Percentiles rank a stretch among this genome's conserved stretches.
Conservation (phyloP, 345 rosid genomes). For the Aquilaria yunnanensis region DNA sequence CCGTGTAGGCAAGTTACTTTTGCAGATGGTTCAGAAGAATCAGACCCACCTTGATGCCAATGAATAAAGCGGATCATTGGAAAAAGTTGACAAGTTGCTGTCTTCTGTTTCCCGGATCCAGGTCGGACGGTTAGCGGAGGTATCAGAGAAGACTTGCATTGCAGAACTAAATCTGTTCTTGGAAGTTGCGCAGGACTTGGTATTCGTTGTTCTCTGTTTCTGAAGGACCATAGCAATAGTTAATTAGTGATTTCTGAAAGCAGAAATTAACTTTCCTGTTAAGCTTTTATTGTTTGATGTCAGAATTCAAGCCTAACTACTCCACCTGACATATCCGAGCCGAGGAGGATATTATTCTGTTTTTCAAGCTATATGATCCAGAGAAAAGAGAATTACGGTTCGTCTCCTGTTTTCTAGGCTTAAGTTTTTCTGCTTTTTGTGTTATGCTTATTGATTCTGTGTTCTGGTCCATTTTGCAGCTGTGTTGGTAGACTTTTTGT, state of each 20-base stretch:
- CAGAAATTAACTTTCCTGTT: not conserved
- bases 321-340: constrained; percentile 50
- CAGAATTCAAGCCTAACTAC: constrained; percentile 70
- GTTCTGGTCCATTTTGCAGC: constrained; percentile 30
- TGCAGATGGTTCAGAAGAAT: not conserved
- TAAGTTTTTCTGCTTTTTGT: not conserved
- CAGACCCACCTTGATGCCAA: too few species aligned
- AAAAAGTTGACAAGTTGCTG: constrained; percentile 1
- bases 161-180: constrained; percentile 83
- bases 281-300: constrained; percentile 3
- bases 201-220: constrained; percentile 22
- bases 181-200: constrained; percentile 83
- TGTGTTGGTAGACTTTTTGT: constrained; percentile 82
- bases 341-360: constrained; percentile 74
- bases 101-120: constrained; percentile 16
- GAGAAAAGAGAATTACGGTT: constrained; percentile 77
- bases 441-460: constrained; percentile 13
- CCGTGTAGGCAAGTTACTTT: not conserved
- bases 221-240: not conserved
- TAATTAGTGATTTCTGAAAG: not conserved
- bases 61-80: too few species aligned
- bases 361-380: constrained; percentile 90
- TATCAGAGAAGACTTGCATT: constrained; percentile 60
- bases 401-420: constrained; percentile 5
- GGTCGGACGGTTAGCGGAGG: constrained; percentile 94